These are phyloP conservation scores for Malassezia caprae DNA, from an alignment of 1,284 basidiomycete genomes.

Conservation along the genomic window DNA sequence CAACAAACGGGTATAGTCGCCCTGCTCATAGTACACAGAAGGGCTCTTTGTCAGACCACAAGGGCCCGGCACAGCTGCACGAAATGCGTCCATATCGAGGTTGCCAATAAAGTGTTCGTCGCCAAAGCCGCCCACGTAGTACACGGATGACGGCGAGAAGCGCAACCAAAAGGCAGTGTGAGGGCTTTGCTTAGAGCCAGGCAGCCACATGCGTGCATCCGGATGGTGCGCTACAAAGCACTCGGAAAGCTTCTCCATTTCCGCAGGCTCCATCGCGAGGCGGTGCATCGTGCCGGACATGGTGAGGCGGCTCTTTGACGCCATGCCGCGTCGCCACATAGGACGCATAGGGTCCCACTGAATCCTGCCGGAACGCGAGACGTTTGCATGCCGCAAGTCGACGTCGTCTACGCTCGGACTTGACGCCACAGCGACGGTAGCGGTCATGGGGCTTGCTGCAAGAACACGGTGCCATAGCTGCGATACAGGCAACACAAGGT, in stretches of 20 bases:
- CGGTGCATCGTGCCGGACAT: slow-evolving; percentile 36
- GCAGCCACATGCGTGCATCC: slow-evolving; percentile 37
- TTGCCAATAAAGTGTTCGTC: slow-evolving; percentile 46
- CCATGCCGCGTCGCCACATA: slow-evolving; percentile 39
- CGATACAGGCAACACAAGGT: slow-evolving; percentile 42
- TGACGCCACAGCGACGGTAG: slow-evolving; percentile 29
- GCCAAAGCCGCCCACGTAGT: slow-evolving; percentile 44
- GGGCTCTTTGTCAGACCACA: not conserved
- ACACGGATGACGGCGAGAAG: slow-evolving; percentile 30
- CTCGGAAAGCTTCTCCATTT: slow-evolving; percentile 7
- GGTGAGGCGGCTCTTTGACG: slow-evolving; percentile 36
- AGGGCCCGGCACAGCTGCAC: not conserved
- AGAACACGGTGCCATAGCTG: slow-evolving; percentile 36
- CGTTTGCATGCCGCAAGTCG: slow-evolving; percentile 26
- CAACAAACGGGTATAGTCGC: too few relatives aligned
- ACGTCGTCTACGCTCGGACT: slow-evolving; percentile 25
- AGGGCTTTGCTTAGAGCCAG: slow-evolving; percentile 28
- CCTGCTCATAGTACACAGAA: not conserved
- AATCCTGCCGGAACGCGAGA: not conserved
- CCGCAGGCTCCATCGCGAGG: slow-evolving; percentile 6
- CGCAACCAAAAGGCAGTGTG: slow-evolving; percentile 38
- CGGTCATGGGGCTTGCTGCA: slow-evolving; percentile 21
- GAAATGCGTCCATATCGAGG: slow-evolving; percentile 25
- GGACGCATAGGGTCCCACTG: slow-evolving; percentile 33
- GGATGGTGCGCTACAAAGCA: slow-evolving; percentile 34